Conservation (phyloP, 768 basidiomycete species). For the Dioszegia crocea region DNA sequence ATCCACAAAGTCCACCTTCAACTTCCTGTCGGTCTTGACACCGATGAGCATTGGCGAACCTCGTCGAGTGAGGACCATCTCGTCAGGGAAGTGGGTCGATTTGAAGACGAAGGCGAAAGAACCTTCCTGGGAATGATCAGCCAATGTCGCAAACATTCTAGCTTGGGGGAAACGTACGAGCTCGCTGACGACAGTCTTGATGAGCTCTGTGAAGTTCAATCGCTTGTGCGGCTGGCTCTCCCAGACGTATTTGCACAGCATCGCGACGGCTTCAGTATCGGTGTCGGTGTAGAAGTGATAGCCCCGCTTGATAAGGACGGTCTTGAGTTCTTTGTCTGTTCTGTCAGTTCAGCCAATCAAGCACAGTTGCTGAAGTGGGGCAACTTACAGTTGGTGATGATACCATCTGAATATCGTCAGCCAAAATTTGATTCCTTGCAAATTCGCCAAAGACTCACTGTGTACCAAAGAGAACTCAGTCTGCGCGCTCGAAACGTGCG, state of each 20-base stretch:
- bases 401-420: conserved; percentile 60
- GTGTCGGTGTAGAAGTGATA: conserved; percentile 93
- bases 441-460: conserved; percentile 51
- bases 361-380: not conserved
- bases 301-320: conserved; percentile 91
- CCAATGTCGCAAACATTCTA: not conserved
- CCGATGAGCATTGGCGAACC: conserved; percentile 95
- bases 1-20: conserved; percentile 99
- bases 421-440: not conserved
- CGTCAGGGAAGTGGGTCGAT: conserved; percentile 88
- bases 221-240: conserved; percentile 85
- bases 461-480: conserved; percentile 89
- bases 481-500: conserved; percentile 73
- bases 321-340: conserved; percentile 66
- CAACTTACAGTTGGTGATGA: conserved; percentile 78
- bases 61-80: conserved; percentile 91
- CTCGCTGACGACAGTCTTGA: conserved; percentile 95
- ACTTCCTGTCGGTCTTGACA: conserved; percentile 99
- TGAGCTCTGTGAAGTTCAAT: conserved; percentile 78
- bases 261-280: conserved; percentile 95
- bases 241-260: conserved; percentile 92
- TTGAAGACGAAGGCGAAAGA: conserved; percentile 99
- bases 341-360: not conserved
- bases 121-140: conserved; percentile 60
- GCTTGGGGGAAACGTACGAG: conserved; percentile 53